These are phyloP conservation scores for Colletotrichum sp. DNA, from an alignment of 2,329 filamentous ascomycete species.

Conservation along the genomic window DNA sequence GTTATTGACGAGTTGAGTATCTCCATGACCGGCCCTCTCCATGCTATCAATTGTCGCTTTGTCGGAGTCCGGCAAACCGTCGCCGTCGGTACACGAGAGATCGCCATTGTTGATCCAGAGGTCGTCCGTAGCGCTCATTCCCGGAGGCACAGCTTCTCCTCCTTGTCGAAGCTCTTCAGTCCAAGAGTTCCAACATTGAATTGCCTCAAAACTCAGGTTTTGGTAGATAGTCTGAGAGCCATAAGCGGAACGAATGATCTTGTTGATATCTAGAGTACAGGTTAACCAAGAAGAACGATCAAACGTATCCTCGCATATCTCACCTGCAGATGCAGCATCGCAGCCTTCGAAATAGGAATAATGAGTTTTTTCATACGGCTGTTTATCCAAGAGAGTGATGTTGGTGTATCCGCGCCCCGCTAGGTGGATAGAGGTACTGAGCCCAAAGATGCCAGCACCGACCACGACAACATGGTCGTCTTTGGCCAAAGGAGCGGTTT, in stretches of 20 bases:
- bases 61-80: conserved; percentile 35
- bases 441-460: not conserved
- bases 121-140: conserved; percentile 36
- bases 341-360: conserved; percentile 46
- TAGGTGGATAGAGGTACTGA: not conserved
- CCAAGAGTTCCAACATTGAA: conserved; percentile 46
- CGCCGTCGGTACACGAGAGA: conserved; percentile 28
- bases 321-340: conserved; percentile 47
- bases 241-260: not conserved
- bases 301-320: not conserved
- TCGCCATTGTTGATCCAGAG: conserved; percentile 44
- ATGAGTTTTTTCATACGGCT: conserved; percentile 39
- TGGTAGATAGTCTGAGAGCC: conserved; percentile 48
- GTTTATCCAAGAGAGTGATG: conserved; percentile 53
- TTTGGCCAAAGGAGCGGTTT: not conserved
- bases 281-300: not conserved
- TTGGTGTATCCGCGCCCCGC: conserved; percentile 44
- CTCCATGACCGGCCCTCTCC: conserved; percentile 33
- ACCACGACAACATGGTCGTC: not conserved
- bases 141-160: conserved; percentile 33
- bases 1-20: conserved; percentile 38
- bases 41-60: conserved; percentile 37
- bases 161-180: conserved; percentile 39
- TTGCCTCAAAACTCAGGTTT: conserved; percentile 45
- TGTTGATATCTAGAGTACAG: not conserved